Evolutionary conservation across 768 basidiomycete genomes (phyloP), one percentile per base, ranked within the genome.

Genomic region (Serpula lacrymans): DNA sequence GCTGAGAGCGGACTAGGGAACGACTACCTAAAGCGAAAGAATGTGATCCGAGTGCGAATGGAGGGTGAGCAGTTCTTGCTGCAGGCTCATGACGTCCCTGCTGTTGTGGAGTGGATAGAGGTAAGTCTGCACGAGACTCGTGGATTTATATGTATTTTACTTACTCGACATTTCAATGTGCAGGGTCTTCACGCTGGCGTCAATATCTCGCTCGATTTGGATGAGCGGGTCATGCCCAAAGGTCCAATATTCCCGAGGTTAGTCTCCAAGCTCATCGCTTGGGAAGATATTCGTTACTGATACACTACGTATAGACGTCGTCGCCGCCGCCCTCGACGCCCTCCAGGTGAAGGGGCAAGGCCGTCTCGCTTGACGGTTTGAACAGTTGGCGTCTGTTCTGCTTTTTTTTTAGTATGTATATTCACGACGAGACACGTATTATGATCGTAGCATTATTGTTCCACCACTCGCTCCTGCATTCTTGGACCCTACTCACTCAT

Each of bases 11-110:
- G 96, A 16, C 61, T 99, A 26, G 96, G 91, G 23, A 92, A 88
- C 44, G 96, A 99, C 61, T 99, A 99, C 64, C 26, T 80, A 48
- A 98, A 98, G 74, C 72, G 93, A 47, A 85, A 80, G 69, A 88
- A 98, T 59, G 95, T 98, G 32, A 92, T 98, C 24, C 75, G 96
- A 16, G 79, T 98, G 21, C 67, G 95, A 42, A 68, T 92, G 48
- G 92, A 96, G 59, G 96, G 95, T 10, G 90, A 98, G 68, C 96
- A 99, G 66, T 99, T 99, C 64, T 68, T 99, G 51, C 53, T 99
- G 51, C 95, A 99, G 64, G 88, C 89, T 3, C 77, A 73, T 36
- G 84, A 88, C 55, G 82, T 92, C 27, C 73, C 80, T 31, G 79
- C 81, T 20, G 94, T 97, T 2, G 89, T 98, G 40, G 80, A 85